A percentile compares a stretch with the other conserved stretches of the same genome.
Evolutionary conservation across 257 asterid species (phyloP).

Genomic region (Solanum ossicruentum): DNA sequence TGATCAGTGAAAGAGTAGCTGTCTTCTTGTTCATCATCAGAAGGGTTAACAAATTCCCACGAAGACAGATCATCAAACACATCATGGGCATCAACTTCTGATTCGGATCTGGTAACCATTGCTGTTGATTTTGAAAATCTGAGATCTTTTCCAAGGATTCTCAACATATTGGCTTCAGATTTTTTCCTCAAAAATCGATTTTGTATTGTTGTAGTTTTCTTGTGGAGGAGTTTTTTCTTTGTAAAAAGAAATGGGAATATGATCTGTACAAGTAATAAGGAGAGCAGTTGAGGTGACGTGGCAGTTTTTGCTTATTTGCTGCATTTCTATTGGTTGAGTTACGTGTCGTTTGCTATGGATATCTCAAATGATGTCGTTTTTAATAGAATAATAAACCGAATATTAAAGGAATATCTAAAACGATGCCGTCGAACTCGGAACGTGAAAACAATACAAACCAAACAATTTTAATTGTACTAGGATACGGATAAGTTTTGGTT

Average conservation of each 20-base stretch:
- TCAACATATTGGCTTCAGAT: neutral
- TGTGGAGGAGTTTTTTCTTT: neutral
- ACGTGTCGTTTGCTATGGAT: neutral
- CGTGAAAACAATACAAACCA: neutral
- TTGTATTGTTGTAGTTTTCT: neutral
- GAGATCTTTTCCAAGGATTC: conserved; percentile 21
- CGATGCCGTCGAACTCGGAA: neutral
- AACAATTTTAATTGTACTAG: neutral
- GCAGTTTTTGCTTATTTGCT: neutral
- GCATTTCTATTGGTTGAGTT: neutral
- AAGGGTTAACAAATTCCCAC: conserved; percentile 69
- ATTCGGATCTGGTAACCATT: conserved; percentile 24
- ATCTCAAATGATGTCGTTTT: neutral
- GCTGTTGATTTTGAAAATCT: conserved; percentile 24
- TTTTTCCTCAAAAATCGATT: neutral
- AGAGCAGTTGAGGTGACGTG: neutral
- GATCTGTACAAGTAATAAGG: neutral
- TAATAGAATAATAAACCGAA: neutral
- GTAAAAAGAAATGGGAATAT: neutral
- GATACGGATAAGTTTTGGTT: neutral
- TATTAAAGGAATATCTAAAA: neutral
- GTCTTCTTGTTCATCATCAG: conserved; percentile 42
- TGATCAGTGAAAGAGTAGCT: conserved; percentile 30
- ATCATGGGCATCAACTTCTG: conserved; percentile 12
- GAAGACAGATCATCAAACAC: conserved; percentile 34